These are phyloP conservation scores for Cicer judaicum DNA, from an alignment of 306 rosid genomes.

Conservation along the genomic window DNA sequence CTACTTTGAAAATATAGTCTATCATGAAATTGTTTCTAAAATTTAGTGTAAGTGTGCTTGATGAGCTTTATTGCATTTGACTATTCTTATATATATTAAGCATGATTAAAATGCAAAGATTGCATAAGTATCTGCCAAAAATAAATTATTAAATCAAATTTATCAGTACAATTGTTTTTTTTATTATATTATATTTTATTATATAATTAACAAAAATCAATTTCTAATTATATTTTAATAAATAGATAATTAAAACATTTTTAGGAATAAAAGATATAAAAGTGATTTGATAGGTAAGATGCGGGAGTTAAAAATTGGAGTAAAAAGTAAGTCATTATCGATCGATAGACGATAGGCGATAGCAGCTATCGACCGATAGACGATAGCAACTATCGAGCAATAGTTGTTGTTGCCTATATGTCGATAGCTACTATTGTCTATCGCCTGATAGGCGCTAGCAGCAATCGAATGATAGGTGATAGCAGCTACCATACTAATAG, in stretches of 20 bases:
- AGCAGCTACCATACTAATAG: no score
- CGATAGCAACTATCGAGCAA: no score
- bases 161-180: neutral
- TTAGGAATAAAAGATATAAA: neutral
- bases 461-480: no score
- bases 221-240: neutral
- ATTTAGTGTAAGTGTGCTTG: neutral
- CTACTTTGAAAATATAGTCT: neutral
- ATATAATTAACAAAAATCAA: neutral
- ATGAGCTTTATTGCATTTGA: neutral
- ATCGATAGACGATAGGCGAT: no score
- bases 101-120: neutral
- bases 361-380: no score
- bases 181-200: neutral
- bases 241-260: neutral
- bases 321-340: no score
- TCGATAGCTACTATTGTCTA: no score
- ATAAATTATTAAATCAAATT: neutral
- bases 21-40: neutral
- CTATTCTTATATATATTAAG: neutral
- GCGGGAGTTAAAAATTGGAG: no score
- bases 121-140: neutral
- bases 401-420: no score
- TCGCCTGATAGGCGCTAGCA: no score
- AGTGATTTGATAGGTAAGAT: no score